Evolutionary conservation across 2,329 filamentous ascomycete species (phyloP), one percentile per base, ranked within the genome.

Genomic region (Sarocladium oryzae): DNA sequence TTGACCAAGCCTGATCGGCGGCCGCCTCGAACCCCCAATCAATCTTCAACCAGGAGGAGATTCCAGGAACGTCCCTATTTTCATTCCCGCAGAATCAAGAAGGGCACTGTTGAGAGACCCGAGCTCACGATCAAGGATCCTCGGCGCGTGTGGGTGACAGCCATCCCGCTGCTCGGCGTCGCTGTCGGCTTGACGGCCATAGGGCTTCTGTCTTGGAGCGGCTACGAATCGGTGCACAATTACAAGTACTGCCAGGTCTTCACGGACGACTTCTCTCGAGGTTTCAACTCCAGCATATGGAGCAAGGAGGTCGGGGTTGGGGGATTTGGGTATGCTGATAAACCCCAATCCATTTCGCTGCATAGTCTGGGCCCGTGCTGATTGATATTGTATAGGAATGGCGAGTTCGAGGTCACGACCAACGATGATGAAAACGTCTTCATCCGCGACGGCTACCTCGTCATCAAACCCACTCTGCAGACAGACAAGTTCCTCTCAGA

Each of bases 361-460:
- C 33, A 36, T 18, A 30, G 28, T 16, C 8, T 16, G 10, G 7
- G 33, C 33, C n/a, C 6, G n/a, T 36, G 5, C n/a, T 6, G 10
- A 5, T 6, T n/a, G 5, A 16, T 7, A 7, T 36, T 16, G 13
- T 23, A 10, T 23, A 41, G 37, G 8, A 41, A 21, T 23, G 73
- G 73, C 18, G 66, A 69, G 36, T 79, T 79, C 58, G 76, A 79
- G 64, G 77, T 74, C 75, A 78, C 76, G 0, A 79, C 76, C 4
- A 66, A 61, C 4, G 74, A 77, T 55, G 55, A 63, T 0, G 61
- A 59, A 49, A 80, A 80, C 60, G 63, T 70, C 13, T 79, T 72
- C 58, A 64, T 72, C 35, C 72, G 77, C 56, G 61, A 57, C 0
- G 63, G 71, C 20, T 74, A 74, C 13, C 66, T 79, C 35, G 74